Percentiles rank a stretch among this genome's conserved stretches.
Conservation (phyloP, 176 grass and related monocot species). For the Bromus sterilis region DNA sequence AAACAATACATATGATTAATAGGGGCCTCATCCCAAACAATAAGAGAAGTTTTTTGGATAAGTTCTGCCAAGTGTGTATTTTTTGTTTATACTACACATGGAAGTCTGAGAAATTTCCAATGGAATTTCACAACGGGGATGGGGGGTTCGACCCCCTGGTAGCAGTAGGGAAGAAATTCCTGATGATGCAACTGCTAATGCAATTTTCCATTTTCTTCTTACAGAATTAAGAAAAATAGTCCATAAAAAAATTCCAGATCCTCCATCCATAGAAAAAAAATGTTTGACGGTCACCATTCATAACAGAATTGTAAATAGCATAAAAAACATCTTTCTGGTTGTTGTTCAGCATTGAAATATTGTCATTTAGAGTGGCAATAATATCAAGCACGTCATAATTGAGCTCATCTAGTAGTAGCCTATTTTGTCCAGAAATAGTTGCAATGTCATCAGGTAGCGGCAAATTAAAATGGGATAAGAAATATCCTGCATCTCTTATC, state of each 20-base stretch:
- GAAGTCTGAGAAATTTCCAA: not conserved
- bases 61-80: not conserved
- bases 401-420: too few species aligned
- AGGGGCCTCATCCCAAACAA: not conserved
- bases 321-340: too few species aligned
- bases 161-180: not conserved
- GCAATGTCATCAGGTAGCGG: too few species aligned
- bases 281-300: not conserved
- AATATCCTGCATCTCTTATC: too few species aligned
- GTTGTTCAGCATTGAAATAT: too few species aligned
- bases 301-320: too few species aligned
- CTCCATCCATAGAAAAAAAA: not conserved
- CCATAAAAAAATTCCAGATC: not conserved
- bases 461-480: too few species aligned
- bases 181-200: not conserved
- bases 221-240: not conserved
- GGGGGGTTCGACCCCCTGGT: not conserved
- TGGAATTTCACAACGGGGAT: not conserved
- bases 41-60: not conserved
- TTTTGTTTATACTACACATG: not conserved
- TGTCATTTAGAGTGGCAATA: too few species aligned
- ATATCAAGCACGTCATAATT: too few species aligned
- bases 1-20: too few species aligned
- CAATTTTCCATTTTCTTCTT: not conserved
- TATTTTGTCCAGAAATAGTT: too few species aligned